Conservation (phyloP, 2,329 filamentous ascomycete genomes). For the Leptosphaerulina australis region DNA sequence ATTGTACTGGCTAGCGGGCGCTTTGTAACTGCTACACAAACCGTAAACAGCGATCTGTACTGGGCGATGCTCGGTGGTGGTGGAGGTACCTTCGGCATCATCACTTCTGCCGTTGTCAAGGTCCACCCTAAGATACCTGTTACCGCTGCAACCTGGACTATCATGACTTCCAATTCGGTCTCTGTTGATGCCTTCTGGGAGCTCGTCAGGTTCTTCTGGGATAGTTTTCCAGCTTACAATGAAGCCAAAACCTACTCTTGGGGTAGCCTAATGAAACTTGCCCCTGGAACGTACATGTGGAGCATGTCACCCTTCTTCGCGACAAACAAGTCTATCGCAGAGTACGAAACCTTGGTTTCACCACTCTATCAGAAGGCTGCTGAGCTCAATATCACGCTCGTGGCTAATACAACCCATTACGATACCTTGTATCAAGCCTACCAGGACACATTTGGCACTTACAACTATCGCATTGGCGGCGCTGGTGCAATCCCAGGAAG, state of each 20-base stretch:
- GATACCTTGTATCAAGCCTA: conserved; percentile 40
- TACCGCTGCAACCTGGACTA: conserved; percentile 41
- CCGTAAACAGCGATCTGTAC: conserved; percentile 48
- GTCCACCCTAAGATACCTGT: conserved; percentile 42
- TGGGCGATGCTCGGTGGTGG: conserved; percentile 48
- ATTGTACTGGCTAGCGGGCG: conserved; percentile 37
- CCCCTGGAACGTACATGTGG: conserved; percentile 32
- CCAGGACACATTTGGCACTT: conserved; percentile 34
- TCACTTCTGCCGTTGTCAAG: conserved; percentile 43
- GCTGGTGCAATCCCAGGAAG: conserved; percentile 40
- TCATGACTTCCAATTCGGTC: conserved; percentile 35
- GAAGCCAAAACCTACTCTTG: conserved; percentile 38
- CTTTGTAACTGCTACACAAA: conserved; percentile 34
- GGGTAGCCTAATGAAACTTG: conserved; percentile 33
- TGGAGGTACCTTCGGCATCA: conserved; percentile 45
- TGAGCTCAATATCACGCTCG: conserved; percentile 33
- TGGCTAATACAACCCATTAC: conserved; percentile 29
- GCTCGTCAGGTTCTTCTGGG: conserved; percentile 29
- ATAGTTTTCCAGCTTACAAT: conserved; percentile 34
- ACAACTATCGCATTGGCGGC: conserved; percentile 38
- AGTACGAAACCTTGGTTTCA: conserved; percentile 32
- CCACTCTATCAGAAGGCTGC: conserved; percentile 33
- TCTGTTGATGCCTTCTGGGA: conserved; percentile 42
- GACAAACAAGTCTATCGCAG: conserved; percentile 32
- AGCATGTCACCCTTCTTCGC: conserved; percentile 39